These are phyloP conservation scores for Zoysia pacifica DNA, from an alignment of 176 grass and related monocot species.

Conservation along the genomic window DNA sequence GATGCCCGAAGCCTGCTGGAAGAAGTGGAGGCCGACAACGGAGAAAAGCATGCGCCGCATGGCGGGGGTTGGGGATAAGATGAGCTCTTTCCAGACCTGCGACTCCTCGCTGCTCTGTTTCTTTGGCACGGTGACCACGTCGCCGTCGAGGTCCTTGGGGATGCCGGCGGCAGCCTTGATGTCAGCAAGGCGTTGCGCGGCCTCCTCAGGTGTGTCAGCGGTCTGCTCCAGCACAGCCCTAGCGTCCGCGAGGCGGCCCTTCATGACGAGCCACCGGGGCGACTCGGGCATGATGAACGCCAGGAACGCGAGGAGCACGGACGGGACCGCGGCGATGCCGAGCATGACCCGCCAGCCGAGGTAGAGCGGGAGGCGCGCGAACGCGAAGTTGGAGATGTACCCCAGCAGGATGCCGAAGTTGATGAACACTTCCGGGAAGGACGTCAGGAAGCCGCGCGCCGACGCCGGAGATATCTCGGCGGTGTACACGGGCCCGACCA, in stretches of 20 bases:
- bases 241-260: conserved; percentile 62
- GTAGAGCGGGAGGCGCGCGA: conserved; percentile 39
- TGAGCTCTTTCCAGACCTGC: conserved; percentile 65
- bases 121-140: conserved; percentile 48
- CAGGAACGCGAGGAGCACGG: conserved; percentile 48
- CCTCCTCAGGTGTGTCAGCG: conserved; percentile 53
- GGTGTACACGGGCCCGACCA: conserved; percentile 71
- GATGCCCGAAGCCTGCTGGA: conserved; percentile 68
- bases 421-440: conserved; percentile 67
- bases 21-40: conserved; percentile 54
- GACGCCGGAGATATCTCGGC: conserved; percentile 42
- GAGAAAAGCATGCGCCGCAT: conserved; percentile 57
- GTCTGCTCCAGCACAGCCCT: conserved; percentile 43
- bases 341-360: conserved; percentile 82
- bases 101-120: conserved; percentile 27
- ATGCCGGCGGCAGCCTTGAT: conserved; percentile 63
- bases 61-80: conserved; percentile 29
- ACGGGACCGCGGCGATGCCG: conserved; percentile 57
- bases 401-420: conserved; percentile 69
- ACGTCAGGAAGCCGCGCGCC: conserved; percentile 50
- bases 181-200: conserved; percentile 44
- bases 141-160: conserved; percentile 35
- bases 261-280: conserved; percentile 67
- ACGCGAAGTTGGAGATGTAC: conserved; percentile 60
- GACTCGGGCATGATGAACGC: conserved; percentile 69